Conservation (phyloP, 345 rosid species). For the Gossypium turneri region DNA sequence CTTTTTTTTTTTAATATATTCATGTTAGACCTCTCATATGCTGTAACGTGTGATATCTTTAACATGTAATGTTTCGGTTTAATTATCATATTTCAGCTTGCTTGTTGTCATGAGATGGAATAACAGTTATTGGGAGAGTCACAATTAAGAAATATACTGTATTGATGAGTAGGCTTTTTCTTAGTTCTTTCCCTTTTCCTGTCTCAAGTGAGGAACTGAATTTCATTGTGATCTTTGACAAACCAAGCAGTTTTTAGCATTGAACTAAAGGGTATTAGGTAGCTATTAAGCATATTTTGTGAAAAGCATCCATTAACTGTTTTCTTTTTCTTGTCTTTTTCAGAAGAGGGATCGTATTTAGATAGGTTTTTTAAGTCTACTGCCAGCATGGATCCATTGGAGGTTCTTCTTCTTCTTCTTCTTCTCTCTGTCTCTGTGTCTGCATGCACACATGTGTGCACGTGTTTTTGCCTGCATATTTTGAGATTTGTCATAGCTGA, state of each 20-base stretch:
- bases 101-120: not conserved
- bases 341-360: slow-evolving; percentile 77
- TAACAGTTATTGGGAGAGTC: not conserved
- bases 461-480: not conserved
- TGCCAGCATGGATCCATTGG: slow-evolving; percentile 60
- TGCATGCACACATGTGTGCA: not conserved
- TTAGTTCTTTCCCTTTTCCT: not conserved
- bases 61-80: not conserved
- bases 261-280: not conserved
- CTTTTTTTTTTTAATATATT: not conserved
- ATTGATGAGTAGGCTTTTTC: not conserved
- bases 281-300: not conserved
- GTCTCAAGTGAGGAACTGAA: not conserved
- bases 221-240: not conserved
- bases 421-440: not conserved
- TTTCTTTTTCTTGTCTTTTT: slow-evolving; percentile 21
- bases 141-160: not conserved
- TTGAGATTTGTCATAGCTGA: slow-evolving; percentile 11
- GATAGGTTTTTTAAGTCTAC: slow-evolving; percentile 77
- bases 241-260: not conserved
- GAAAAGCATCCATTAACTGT: not conserved
- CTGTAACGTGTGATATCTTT: not conserved
- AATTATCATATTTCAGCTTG: not conserved
- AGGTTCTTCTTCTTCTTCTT: slow-evolving; percentile 37
- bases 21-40: not conserved